Conservation (phyloP, 2,329 filamentous ascomycete species). For the Waltergamsia citrina region DNA sequence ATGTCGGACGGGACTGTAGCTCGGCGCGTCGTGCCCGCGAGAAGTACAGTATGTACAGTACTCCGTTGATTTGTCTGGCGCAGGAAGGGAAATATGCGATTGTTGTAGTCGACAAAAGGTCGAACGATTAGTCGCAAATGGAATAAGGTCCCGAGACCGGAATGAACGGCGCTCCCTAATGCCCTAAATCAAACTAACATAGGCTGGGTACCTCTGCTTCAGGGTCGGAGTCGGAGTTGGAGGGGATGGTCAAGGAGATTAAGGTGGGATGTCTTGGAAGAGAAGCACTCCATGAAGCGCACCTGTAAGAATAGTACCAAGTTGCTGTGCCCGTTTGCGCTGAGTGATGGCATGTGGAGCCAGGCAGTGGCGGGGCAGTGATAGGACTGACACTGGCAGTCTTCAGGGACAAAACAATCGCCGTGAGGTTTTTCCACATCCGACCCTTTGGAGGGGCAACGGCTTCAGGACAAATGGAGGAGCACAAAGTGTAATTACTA, state of each 20-base stretch:
- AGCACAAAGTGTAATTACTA: too few species aligned
- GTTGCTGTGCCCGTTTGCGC: too few species aligned
- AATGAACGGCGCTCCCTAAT: too few species aligned
- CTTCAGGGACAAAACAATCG: background rate
- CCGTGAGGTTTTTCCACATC: slow-evolving; percentile 2
- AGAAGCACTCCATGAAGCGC: background rate
- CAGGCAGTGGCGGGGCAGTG: slow-evolving; percentile 3
- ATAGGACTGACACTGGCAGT: background rate
- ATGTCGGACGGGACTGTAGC: slow-evolving; percentile 31
- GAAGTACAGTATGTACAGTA: too few species aligned
- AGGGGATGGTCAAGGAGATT: background rate
- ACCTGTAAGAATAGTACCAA: slow-evolving; percentile 1
- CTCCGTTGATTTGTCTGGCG: too few species aligned
- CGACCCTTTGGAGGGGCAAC: background rate
- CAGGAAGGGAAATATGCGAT: too few species aligned
- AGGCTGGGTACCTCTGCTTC: background rate
- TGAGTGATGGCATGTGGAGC: slow-evolving; percentile 5
- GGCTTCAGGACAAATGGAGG: background rate
- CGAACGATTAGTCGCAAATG: too few species aligned
- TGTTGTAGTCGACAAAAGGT: too few species aligned
- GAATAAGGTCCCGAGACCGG: too few species aligned
- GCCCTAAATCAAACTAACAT: background rate
- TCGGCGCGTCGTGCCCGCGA: too few species aligned
- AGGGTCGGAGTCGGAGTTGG: background rate
- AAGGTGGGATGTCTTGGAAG: slow-evolving; percentile 1